Conservation (phyloP, 768 basidiomycete species). For the Pulveroboletus frians region DNA sequence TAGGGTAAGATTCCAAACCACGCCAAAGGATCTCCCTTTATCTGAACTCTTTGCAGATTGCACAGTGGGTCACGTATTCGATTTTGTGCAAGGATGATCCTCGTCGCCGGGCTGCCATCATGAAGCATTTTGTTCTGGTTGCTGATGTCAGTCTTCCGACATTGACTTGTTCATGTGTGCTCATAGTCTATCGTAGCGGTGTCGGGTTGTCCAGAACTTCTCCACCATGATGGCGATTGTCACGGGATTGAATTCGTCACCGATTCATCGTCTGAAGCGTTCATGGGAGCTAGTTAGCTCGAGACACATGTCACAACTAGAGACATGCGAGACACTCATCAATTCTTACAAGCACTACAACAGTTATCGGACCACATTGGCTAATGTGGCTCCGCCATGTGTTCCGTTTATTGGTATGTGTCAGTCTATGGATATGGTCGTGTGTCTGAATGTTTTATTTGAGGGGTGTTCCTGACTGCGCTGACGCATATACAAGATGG, state of each 20-base stretch:
- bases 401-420: conserved; percentile 64
- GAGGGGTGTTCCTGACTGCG: conserved; percentile 57
- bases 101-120: conserved; percentile 51
- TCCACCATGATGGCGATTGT: conserved; percentile 64
- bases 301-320: conserved; percentile 44
- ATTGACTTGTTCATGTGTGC: not conserved
- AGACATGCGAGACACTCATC: conserved; percentile 52
- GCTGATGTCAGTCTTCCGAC: conserved; percentile 47
- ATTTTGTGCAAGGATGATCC: conserved; percentile 53
- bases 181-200: conserved; percentile 39
- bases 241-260: conserved; percentile 62
- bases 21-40: not conserved
- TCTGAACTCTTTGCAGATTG: conserved; percentile 34
- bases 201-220: conserved; percentile 59
- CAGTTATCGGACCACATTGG: conserved; percentile 51
- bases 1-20: conserved; percentile 30
- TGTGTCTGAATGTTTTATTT: not conserved
- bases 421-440: not conserved
- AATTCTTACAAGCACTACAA: conserved; percentile 67
- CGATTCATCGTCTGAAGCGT: conserved; percentile 58
- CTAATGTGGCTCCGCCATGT: conserved; percentile 55
- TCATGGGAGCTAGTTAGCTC: conserved; percentile 57
- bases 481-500: conserved; percentile 62
- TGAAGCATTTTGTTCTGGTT: conserved; percentile 64
- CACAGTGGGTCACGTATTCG: conserved; percentile 56